phyloP scores from a whole-genome alignment of 768 basidiomycete genomes.

The Calocybe cyanea region DNA sequence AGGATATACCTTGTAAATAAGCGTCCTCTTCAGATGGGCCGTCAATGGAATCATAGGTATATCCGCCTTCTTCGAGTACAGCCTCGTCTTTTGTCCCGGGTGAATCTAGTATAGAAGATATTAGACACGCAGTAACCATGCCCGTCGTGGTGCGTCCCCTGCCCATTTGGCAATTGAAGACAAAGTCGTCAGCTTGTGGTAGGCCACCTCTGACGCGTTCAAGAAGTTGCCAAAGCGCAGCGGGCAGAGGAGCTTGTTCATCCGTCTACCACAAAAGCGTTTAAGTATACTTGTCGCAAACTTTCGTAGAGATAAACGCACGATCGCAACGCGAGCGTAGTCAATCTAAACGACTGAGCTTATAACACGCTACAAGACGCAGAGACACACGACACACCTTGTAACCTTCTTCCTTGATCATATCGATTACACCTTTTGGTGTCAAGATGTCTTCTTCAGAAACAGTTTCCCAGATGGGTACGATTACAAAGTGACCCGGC shows the following conservation, averaged over 20 bases:
- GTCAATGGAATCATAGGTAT: conserved; percentile 70
- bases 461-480: conserved; percentile 93
- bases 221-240: conserved; percentile 74
- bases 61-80: conserved; percentile 31
- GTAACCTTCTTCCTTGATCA: conserved; percentile 75
- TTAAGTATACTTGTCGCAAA: conserved; percentile 2
- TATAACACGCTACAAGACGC: neutral
- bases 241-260: conserved; percentile 93
- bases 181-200: conserved; percentile 65
- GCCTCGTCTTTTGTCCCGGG: conserved; percentile 50
- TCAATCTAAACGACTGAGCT: conserved; percentile 53
- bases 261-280: conserved; percentile 68
- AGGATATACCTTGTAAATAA: conserved; percentile 71
- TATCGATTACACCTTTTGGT: conserved; percentile 74
- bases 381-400: conserved; percentile 40
- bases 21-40: conserved; percentile 86
- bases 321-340: conserved; percentile 87
- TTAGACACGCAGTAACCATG: conserved; percentile 87
- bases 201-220: conserved; percentile 63
- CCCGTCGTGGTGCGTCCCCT: conserved; percentile 91
- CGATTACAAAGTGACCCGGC: conserved; percentile 84
- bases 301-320: conserved; percentile 33
- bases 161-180: conserved; percentile 99
- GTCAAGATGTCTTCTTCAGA: conserved; percentile 82
- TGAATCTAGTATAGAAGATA: conserved; percentile 57